Evolutionary conservation across 2,329 filamentous ascomycete genomes (phyloP), one percentile per base, ranked within the genome.

Genomic region (Fusarium mexicanum): DNA sequence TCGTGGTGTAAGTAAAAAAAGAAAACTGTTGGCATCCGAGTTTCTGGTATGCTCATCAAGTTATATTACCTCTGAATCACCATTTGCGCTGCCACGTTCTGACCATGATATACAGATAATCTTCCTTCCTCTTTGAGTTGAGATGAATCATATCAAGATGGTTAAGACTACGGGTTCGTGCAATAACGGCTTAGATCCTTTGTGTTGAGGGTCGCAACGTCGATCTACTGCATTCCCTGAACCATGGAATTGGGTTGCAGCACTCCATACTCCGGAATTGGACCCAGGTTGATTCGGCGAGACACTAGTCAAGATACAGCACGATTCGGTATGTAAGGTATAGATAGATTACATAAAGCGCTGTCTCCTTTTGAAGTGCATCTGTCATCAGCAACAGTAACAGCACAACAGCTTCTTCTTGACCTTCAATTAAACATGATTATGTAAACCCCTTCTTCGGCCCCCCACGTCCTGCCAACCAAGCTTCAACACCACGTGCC

Each of bases 401-500:
- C 44, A 35, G 33, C 33, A 35, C 33, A 35, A 35, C 3, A 35
- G 33, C 33, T 16, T 35, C 26, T 29, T 35, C 44, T 31, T 20
- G 10, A 13, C 24, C 20, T 26, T 38, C n/a, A 41, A 53, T 38
- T 41, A 24, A n/a, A 14, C 14, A 43, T 41, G 61, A 67, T 71
- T 68, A 68, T 66, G 58, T 58, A 58, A 48, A 29, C 40, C 40
- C 14, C 12, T n/a, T 33, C 31, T 46, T 59, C 22, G 5, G 37
- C 66, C 73, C 72, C 75, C 72, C 75, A 74, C 65, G 72, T 50
- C 46, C 46, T 66, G 33, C 37, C 72, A 59, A 61, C 64, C 61
- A 60, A 67, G 38, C 61, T 66, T 74, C 76, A 77, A 74, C 67
- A 75, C 74, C 76, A 77, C 76, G 76, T 77, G 74, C 74, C 64